Conservation (phyloP, 768 basidiomycete species). For the Auricularia sp. region DNA sequence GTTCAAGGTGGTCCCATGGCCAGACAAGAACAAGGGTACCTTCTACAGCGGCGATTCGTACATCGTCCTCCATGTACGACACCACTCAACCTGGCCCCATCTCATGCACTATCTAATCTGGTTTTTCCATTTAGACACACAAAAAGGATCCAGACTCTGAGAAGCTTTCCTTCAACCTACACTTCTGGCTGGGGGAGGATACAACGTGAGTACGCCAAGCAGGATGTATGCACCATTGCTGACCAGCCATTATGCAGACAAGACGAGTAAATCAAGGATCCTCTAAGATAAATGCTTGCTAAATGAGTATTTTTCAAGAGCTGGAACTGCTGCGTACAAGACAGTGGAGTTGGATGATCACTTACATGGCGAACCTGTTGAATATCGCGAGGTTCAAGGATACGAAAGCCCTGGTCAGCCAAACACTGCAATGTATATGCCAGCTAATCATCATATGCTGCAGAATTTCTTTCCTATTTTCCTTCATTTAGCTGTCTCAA, state of each 20-base stretch:
- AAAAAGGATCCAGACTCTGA: conserved; percentile 40
- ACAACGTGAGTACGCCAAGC: conserved; percentile 24
- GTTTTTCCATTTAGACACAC: conserved; percentile 37
- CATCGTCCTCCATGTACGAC: conserved; percentile 48
- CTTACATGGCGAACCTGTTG: conserved; percentile 45
- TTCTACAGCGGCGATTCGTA: conserved; percentile 63
- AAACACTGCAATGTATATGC: not conserved
- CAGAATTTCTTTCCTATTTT: conserved; percentile 41
- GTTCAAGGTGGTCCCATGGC: conserved; percentile 46
- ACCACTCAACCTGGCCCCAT: too few relatives aligned
- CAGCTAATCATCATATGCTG: not conserved
- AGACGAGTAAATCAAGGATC: conserved; percentile 30
- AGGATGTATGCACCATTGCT: not conserved
- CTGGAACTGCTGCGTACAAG: conserved; percentile 54
- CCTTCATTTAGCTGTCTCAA: conserved; percentile 35
- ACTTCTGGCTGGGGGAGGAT: conserved; percentile 55
- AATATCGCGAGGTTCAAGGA: conserved; percentile 53
- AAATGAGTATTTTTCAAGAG: conserved; percentile 11
- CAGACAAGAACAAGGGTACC: conserved; percentile 37
- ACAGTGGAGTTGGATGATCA: conserved; percentile 58
- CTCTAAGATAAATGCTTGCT: not conserved
- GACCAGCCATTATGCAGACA: conserved; percentile 16
- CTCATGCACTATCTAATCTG: too few relatives aligned
- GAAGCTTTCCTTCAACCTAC: conserved; percentile 44
- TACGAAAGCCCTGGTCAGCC: conserved; percentile 13